Conservation (phyloP, 345 rosid species). For the Raphanus raphanistrum region DNA sequence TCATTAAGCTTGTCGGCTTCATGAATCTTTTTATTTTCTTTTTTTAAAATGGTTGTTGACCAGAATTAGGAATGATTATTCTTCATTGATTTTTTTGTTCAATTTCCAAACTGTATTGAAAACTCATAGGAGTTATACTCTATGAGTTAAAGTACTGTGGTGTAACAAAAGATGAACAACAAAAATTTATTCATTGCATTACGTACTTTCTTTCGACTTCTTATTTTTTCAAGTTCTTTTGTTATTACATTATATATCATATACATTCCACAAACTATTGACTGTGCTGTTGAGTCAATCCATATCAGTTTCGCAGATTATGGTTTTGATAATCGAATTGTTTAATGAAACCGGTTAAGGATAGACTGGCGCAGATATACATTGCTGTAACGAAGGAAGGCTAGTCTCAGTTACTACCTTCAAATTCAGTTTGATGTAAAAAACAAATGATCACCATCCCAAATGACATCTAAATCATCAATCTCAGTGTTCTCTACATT, state of each 20-base stretch:
- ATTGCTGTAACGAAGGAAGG: not conserved
- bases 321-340: not conserved
- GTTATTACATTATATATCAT: not conserved
- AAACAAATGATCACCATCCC: conserved; percentile 93
- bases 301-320: not conserved
- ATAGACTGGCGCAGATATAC: conserved; percentile 37
- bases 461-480: conserved; percentile 72
- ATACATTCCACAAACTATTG: not conserved
- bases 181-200: not conserved
- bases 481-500: conserved; percentile 76
- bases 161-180: not conserved
- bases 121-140: not conserved
- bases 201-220: not conserved
- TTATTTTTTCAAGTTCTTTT: not conserved
- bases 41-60: not conserved
- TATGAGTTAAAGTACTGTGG: not conserved
- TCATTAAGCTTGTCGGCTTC: not conserved
- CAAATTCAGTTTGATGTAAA: conserved; percentile 49
- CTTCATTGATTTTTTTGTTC: not conserved
- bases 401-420: conserved; percentile 32
- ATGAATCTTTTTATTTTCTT: not conserved
- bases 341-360: not conserved
- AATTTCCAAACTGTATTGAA: not conserved
- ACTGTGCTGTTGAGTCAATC: not conserved
- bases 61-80: not conserved